Evolutionary conservation across 345 rosid genomes (phyloP).

Genomic region (Ailanthus altissimus): DNA sequence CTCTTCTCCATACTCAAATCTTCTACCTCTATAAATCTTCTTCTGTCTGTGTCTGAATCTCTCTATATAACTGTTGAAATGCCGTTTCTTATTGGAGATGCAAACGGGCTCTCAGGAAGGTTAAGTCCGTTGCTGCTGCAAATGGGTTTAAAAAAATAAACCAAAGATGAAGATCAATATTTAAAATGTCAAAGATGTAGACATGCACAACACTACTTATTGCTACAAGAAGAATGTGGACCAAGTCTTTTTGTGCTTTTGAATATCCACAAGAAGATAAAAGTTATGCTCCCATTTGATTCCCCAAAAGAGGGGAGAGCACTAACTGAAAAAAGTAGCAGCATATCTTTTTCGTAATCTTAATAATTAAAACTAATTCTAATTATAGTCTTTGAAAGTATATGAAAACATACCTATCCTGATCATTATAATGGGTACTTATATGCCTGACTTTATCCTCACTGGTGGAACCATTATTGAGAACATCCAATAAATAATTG

Average conservation of each 20-base stretch:
- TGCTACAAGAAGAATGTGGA: neutral
- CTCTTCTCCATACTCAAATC: neutral
- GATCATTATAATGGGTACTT: constrained; percentile 51
- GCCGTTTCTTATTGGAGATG: constrained; percentile 53
- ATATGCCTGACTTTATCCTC: constrained; percentile 47
- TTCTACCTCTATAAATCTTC: constrained; percentile 37
- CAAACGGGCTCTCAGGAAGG: constrained; percentile 94
- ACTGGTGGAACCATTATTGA: constrained; percentile 50
- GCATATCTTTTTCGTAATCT: neutral
- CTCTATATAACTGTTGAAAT: constrained; percentile 80
- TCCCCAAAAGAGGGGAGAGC: neutral
- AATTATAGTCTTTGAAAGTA: neutral
- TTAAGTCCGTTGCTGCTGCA: constrained; percentile 57
- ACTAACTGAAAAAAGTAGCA: neutral
- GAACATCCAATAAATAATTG: constrained; percentile 57
- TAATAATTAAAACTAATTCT: neutral
- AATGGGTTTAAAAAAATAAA: neutral
- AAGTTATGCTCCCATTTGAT: neutral
- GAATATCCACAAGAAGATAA: neutral
- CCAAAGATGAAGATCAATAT: neutral
- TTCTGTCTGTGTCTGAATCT: constrained; percentile 28
- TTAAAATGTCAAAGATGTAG: neutral
- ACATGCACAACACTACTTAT: neutral
- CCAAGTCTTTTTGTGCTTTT: neutral
- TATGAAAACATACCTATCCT: constrained; percentile 51